These are phyloP conservation scores for Mucor saturninus DNA, from an alignment of 371 early-diverging fungal genomes.

Conservation along the genomic window DNA sequence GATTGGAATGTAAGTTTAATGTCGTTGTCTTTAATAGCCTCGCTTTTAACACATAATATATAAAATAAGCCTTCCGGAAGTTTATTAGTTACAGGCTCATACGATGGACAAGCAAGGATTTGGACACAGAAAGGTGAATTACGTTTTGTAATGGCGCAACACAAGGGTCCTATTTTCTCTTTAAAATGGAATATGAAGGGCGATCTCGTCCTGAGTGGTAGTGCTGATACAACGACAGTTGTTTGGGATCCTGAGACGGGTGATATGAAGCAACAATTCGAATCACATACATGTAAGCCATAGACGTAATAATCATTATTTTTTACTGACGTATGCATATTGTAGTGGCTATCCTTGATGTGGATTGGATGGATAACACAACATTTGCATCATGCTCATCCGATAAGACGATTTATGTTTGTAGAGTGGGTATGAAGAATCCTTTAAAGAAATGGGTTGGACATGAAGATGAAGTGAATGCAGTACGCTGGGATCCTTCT, in stretches of 20 bases:
- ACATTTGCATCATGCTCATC: constrained; percentile 93
- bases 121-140: constrained; percentile 82
- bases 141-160: constrained; percentile 69
- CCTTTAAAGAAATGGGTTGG: constrained; percentile 78
- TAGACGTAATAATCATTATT: background rate
- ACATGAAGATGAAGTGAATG: constrained; percentile 88
- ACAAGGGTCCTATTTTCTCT: constrained; percentile 85
- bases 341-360: constrained; percentile 77
- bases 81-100: constrained; percentile 89
- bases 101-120: constrained; percentile 87
- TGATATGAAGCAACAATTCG: constrained; percentile 77
- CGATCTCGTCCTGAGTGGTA: constrained; percentile 78
- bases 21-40: background rate
- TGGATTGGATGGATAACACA: constrained; percentile 91
- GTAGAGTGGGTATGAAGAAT: constrained; percentile 67
- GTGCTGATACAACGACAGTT: constrained; percentile 81
- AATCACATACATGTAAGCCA: constrained; percentile 70
- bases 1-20: constrained; percentile 85
- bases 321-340: background rate
- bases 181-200: constrained; percentile 88
- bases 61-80: constrained; percentile 72
- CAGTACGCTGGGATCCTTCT: constrained; percentile 86
- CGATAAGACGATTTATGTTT: constrained; percentile 84
- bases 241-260: constrained; percentile 89
- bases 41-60: background rate